Evolutionary conservation across 352 stramenopile species (phyloP), one percentile per base, ranked within the genome.

Genomic region (Pythium pyrilobum): DNA sequence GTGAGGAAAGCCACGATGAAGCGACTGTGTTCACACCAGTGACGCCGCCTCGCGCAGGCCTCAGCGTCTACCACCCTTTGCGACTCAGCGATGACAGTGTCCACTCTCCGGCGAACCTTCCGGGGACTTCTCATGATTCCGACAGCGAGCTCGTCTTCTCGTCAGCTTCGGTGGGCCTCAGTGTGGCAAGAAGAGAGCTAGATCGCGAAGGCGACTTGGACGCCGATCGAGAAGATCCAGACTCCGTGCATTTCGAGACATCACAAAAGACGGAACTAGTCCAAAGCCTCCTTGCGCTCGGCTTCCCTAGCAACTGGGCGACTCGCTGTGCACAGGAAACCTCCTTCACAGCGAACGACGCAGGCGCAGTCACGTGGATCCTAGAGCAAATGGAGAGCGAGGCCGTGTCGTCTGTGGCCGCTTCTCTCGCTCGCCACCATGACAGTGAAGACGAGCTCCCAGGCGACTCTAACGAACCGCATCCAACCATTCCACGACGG

Each of bases 371-470:
- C 18, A 67, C 71, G 23, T 96, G 89, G 89, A 96, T 97, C 42
- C 79, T 97, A 8, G 85, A 97, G 45, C 71, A 89, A 62, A 96
- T 97, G 82, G 84, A 94, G 45, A 71, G 87, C 11, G 80, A 93
- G 18, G 59, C 52, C 2, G 33, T 29, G 0, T 27, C 38, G 2
- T 56, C 58, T 0, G 38, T 48, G 20, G 13, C 12, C 21, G 21
- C 10, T 9, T 32, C 18, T 8, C 31, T 36, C n/a, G n/a, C n/a
- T n/a, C n/a, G 18, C 34, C 20, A 11, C 23, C 6, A 29, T 16
- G 27, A 28, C 8, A 38, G 16, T 12, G 4, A 40, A 28, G 23
- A 37, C 6, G 33, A n/a, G n/a, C n/a, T n/a, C n/a, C n/a, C n/a
- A n/a, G n/a, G n/a, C n/a, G 12, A 18, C 29, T 50, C 29, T 24